Evolutionary conservation across 345 rosid genomes (phyloP).

Genomic region (Euphorbia tirucalli): DNA sequence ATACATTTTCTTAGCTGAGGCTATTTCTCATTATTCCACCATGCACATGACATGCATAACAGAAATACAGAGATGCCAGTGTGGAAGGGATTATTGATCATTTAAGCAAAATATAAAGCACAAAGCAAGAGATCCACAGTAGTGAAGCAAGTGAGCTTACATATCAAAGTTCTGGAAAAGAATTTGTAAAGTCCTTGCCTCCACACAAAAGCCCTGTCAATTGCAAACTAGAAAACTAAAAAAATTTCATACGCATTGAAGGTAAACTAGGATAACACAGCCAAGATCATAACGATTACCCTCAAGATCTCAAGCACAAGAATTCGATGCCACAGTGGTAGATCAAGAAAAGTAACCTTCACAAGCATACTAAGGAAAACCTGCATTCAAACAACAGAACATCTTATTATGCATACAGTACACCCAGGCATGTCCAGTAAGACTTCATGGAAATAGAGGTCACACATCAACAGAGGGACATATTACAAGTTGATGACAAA

Average conservation of each 20-base stretch:
- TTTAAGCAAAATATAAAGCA: conserved; percentile 23
- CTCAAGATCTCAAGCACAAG: conserved; percentile 98
- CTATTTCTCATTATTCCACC: neutral
- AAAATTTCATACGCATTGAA: neutral
- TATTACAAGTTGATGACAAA: neutral
- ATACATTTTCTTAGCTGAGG: neutral
- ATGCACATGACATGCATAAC: neutral
- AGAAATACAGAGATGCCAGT: neutral
- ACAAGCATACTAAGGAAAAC: conserved; percentile 96
- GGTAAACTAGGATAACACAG: neutral
- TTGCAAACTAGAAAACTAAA: conserved; percentile 22
- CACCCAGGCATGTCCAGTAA: neutral
- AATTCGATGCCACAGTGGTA: conserved; percentile 98
- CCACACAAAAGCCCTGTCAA: conserved; percentile 93
- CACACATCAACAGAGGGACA: neutral
- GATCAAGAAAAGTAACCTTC: conserved; percentile 84
- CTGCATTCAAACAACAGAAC: conserved; percentile 37
- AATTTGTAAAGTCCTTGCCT: conserved; percentile 72
- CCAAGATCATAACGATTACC: conserved; percentile 45
- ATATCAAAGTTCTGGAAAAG: conserved; percentile 96
- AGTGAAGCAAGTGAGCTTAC: conserved; percentile 46
- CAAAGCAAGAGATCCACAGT: conserved; percentile 15
- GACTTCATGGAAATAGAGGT: neutral
- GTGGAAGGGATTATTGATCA: neutral
- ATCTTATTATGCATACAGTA: neutral